Evolutionary conservation across 176 grass and related monocot species (phyloP), one percentile per base, ranked within the genome.

Genomic region (Eremochloa ophiuroides): DNA sequence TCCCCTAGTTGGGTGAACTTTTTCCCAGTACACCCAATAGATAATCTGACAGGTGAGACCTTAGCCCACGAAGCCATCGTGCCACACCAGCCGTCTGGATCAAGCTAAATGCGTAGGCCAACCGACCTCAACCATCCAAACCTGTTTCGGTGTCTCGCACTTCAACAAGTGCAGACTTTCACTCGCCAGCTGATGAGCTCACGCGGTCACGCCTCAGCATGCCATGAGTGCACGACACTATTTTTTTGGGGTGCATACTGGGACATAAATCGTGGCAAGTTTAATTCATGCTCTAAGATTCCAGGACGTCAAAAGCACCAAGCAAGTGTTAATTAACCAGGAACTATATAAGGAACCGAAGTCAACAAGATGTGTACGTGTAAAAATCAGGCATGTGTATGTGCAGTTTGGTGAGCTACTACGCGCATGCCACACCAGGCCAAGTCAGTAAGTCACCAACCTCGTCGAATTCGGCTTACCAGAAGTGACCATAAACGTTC

Each of bases 381-480:
- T 12, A 0, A 26, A 61, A 39, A 38, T 8, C 3, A 30, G 22
- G 17, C 56, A 59, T 38, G 60, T 62, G 34, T 38, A 29, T 62
- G 43, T 53, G 41, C 20, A 63, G 77, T 81, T 89, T 81, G 87
- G 82, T 85, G 71, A 85, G 56, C 82, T 70, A 64, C 77, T 37
- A 43, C 71, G 18, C 59, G 86, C 48, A 47, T 66, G 10, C 34
- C 66, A 20, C 46, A 78, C 26, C 23, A n/a, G n/a, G n/a, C n/a
- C n/a, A n/a, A n/a, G n/a, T n/a, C 25, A 53, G 4, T 7, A 7
- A 55, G 51, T 55, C 56, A 60, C 86, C 56, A 35, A 73, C 61
- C 44, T n/a, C 22, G 35, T 28, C 26, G 41, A 18, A 31, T 73
- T 80, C 30, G 29, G 77, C 60, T 85, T 80, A 81, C 76, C 76